Conservation (phyloP, 140 eudicot genomes). For the Senecio squalidus region DNA sequence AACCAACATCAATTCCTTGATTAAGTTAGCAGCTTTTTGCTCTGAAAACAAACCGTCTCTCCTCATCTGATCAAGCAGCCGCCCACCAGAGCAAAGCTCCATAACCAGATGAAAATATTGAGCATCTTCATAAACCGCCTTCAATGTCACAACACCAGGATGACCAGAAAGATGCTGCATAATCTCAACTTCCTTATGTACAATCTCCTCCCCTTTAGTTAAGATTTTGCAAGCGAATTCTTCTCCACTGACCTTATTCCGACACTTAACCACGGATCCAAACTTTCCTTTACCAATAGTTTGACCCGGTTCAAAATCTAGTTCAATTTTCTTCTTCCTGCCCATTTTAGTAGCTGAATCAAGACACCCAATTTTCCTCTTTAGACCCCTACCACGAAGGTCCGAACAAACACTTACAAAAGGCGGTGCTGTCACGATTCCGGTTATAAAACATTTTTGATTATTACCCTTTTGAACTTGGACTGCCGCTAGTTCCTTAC, state of each 20-base stretch:
- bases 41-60: conserved; percentile 53
- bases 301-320: conserved; percentile 45
- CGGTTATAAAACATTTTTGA: conserved; percentile 27
- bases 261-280: conserved; percentile 63
- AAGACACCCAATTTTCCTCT: conserved; percentile 77
- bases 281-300: conserved; percentile 67
- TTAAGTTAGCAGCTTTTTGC: conserved; percentile 53
- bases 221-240: conserved; percentile 70
- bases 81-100: conserved; percentile 76
- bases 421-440: conserved; percentile 56
- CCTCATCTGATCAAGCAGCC: conserved; percentile 70
- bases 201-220: conserved; percentile 65
- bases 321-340: conserved; percentile 68
- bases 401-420: conserved; percentile 34
- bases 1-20: conserved; percentile 67
- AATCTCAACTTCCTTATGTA: conserved; percentile 79
- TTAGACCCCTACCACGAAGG: conserved; percentile 57
- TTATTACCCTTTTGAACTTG: conserved; percentile 12
- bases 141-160: conserved; percentile 69
- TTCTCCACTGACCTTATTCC: conserved; percentile 47
- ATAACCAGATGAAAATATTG: conserved; percentile 62
- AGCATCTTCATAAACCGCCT: conserved; percentile 75
- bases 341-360: conserved; percentile 64
- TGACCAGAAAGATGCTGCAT: conserved; percentile 92
- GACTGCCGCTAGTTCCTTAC: conserved; percentile 37